Evolutionary conservation across 768 basidiomycete genomes (phyloP).

Genomic region (Crucibulum laeve): DNA sequence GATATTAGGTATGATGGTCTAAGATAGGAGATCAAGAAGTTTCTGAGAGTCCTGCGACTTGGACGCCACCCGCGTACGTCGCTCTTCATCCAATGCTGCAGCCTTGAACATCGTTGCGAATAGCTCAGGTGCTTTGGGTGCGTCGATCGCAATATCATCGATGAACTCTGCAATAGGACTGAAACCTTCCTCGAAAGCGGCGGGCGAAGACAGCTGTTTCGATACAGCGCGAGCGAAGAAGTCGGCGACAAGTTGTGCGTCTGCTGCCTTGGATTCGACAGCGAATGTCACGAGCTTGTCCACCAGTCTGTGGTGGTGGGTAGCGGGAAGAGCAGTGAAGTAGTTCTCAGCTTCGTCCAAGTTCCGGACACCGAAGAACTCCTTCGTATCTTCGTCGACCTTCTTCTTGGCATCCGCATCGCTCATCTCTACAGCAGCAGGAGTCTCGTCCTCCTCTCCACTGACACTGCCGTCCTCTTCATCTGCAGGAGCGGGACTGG

Average conservation of each 20-base stretch:
- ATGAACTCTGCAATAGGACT: constrained; percentile 65
- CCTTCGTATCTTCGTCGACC: constrained; percentile 78
- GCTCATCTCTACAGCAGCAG: constrained; percentile 44
- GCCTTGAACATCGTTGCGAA: constrained; percentile 75
- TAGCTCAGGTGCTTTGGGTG: constrained; percentile 77
- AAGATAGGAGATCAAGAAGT: constrained; percentile 56
- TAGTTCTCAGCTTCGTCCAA: constrained; percentile 86
- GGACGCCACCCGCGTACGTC: constrained; percentile 48
- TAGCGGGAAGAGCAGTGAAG: constrained; percentile 68
- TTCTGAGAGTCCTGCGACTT: constrained; percentile 60
- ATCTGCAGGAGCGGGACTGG: constrained; percentile 39
- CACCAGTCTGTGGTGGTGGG: constrained; percentile 62
- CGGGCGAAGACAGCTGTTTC: constrained; percentile 55
- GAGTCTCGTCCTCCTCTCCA: constrained; percentile 43
- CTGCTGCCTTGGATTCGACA: constrained; percentile 77
- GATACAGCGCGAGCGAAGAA: constrained; percentile 63
- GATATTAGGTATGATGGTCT: constrained; percentile 28
- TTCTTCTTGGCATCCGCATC: constrained; percentile 68
- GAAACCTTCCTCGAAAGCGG: constrained; percentile 75
- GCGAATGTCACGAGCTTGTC: constrained; percentile 71
- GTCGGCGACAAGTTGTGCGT: constrained; percentile 72
- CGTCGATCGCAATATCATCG: constrained; percentile 88
- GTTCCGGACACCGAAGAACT: constrained; percentile 82
- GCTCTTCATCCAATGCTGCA: constrained; percentile 60
- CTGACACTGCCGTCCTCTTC: constrained; percentile 48